Evolutionary conservation across 257 asterid species (phyloP).

Genomic region (Solanum corneliomulleri): DNA sequence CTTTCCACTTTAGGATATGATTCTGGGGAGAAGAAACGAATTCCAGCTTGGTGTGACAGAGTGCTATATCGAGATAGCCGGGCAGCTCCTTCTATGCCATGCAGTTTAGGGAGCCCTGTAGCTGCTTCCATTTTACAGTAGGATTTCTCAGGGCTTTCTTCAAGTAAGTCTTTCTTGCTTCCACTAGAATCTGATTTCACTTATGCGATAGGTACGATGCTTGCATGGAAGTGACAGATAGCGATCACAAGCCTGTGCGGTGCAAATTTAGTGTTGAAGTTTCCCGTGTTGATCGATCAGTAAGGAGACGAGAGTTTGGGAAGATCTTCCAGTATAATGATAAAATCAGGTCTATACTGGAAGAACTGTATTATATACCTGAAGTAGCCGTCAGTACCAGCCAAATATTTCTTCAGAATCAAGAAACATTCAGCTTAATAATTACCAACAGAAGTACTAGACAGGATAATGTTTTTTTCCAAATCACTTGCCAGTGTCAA

Average conservation of each 20-base stretch:
- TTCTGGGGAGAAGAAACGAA: constrained; percentile 94
- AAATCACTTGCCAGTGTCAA: constrained; percentile 74
- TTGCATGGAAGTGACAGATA: constrained; percentile 86
- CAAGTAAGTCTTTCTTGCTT: not conserved
- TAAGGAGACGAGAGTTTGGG: constrained; percentile 74
- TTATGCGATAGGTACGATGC: constrained; percentile 61
- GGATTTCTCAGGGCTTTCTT: constrained; percentile 10
- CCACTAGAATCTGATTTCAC: not conserved
- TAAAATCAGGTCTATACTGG: constrained; percentile 24
- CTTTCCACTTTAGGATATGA: constrained; percentile 59
- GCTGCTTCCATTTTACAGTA: constrained; percentile 73
- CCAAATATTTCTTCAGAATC: constrained; percentile 52
- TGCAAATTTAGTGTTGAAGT: constrained; percentile 77
- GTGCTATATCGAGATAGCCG: constrained; percentile 73
- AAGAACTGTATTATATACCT: constrained; percentile 56
- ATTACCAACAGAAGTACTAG: constrained; percentile 57
- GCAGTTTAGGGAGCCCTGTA: constrained; percentile 85
- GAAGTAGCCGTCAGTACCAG: constrained; percentile 43
- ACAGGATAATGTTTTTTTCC: constrained; percentile 45
- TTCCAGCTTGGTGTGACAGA: constrained; percentile 99
- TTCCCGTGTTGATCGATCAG: constrained; percentile 67
- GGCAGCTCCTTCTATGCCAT: constrained; percentile 34
- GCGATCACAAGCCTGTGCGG: constrained; percentile 93
- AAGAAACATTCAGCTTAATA: constrained; percentile 49
- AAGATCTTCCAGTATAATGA: constrained; percentile 37